Evolutionary conservation across 805 yeast species (phyloP).

Genomic region (Tetrapisispora namnaoensis): DNA sequence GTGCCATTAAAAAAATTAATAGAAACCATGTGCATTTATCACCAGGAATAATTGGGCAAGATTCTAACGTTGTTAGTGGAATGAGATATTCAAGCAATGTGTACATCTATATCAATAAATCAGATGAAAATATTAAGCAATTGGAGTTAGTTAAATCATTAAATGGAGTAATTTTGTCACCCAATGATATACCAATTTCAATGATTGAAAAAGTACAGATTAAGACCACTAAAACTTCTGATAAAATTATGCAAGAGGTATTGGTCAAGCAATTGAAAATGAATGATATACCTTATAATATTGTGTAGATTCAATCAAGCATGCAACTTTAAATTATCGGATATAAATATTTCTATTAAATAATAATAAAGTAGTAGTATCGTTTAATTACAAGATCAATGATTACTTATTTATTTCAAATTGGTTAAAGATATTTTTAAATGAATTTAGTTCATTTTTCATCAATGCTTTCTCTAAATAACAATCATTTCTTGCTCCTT

Average conservation of each 20-base stretch:
- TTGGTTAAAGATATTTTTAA: slow-evolving; percentile 2
- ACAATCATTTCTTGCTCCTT: slow-evolving; percentile 4
- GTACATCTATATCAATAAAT: slow-evolving; percentile 52
- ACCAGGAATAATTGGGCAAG: slow-evolving; percentile 37
- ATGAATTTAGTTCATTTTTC: slow-evolving; percentile 12
- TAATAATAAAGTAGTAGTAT: too few species aligned
- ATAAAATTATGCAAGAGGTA: not conserved
- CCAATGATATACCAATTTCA: slow-evolving; percentile 38
- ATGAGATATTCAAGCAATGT: slow-evolving; percentile 49
- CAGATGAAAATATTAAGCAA: slow-evolving; percentile 33
- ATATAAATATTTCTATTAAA: not conserved
- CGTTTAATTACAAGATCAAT: too few species aligned
- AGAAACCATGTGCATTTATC: slow-evolving; percentile 87
- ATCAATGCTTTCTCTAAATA: slow-evolving; percentile 18
- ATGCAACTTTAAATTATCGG: too few species aligned
- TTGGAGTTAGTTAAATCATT: slow-evolving; percentile 45
- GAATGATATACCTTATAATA: slow-evolving; percentile 3
- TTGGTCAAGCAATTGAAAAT: slow-evolving; percentile 3
- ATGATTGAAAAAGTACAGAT: slow-evolving; percentile 19
- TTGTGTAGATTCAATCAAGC: not conserved
- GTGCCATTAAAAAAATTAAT: slow-evolving; percentile 57
- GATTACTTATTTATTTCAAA: not conserved
- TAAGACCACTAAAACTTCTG: slow-evolving; percentile 1
- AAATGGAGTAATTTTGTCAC: slow-evolving; percentile 66
- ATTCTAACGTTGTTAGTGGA: slow-evolving; percentile 55